Evolutionary conservation across 2,329 filamentous ascomycete species (phyloP).

Genomic region (Apiospora saccharicola): DNA sequence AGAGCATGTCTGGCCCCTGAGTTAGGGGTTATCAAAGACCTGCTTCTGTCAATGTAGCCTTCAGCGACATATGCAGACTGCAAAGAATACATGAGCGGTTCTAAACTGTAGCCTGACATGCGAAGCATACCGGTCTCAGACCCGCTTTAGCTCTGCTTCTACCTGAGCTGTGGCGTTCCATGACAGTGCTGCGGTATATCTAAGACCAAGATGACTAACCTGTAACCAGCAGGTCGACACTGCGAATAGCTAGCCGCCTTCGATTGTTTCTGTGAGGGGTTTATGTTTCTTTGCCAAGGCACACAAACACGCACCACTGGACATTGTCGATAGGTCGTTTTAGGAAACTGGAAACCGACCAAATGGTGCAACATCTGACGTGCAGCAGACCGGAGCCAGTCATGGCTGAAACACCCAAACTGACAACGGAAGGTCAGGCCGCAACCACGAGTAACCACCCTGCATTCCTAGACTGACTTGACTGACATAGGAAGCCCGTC

Average conservation of each 20-base stretch:
- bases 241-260: neutral
- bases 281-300: neutral
- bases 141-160: no score
- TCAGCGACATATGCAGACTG: neutral
- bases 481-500: neutral
- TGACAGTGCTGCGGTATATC: neutral
- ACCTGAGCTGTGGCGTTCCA: no score
- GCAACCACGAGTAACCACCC: neutral
- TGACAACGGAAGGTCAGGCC: neutral
- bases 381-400: slow-evolving; percentile 8
- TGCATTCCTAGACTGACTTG: neutral
- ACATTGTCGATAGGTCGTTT: neutral
- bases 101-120: neutral
- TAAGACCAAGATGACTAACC: neutral
- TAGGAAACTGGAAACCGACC: slow-evolving; percentile 1
- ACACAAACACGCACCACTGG: neutral
- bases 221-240: neutral
- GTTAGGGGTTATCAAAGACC: neutral
- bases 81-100: neutral
- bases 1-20: neutral
- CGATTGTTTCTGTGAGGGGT: neutral
- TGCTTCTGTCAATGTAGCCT: neutral
- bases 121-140: no score
- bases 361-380: slow-evolving; percentile 14
- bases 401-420: slow-evolving; percentile 13